Evolutionary conservation across 108 stramenopile genomes (phyloP), one percentile per base, ranked within the genome.

Genomic region (Nannochloropsis gaditana): DNA sequence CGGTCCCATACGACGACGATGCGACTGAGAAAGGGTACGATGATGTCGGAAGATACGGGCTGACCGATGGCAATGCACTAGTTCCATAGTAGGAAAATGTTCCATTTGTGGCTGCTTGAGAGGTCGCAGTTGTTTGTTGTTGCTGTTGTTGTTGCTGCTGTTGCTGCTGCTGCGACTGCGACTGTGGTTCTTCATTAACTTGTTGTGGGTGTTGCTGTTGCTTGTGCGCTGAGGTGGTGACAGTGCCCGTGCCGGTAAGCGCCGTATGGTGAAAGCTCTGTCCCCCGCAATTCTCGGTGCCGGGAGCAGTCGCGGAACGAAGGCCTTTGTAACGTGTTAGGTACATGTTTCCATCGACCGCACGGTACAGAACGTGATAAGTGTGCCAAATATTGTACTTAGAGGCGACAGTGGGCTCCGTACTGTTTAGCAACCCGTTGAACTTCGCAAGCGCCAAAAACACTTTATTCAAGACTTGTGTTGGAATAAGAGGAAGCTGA

Each of bases 391-490:
- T 73, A n/a, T 73, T 73, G 59, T 73, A 73, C 6, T 73, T 15
- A n/a, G 59, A 73, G 59, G 59, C 59, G 8, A 73, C 59, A 6
- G 59, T 73, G 59, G 59, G 59, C 8, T 73, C 59, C 3, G 59
- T n/a, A 73, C 59, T 73, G 59, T 73, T 73, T 2, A 73, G 59
- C 19, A 73, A n/a, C 19, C 19, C 59, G n/a, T 73, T 73, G n/a
- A 73, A 73, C 8, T 73, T 73, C 19, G 59, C 59, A 15, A 73
- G n/a, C 19, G 59, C 59, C 3, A 73, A n/a, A n/a, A 73, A 73
- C 4, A 73, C 59, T n/a, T 73, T 73, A n/a, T 73, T 73, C 59
- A 73, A n/a, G 59, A 73, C 59, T n/a, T 73, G 59, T n/a, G 59
- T 73, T 15, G 59, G n/a, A n/a, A 73, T 73, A 73, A 73, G 59